Evolutionary conservation across 768 basidiomycete species (phyloP), one percentile per base, ranked within the genome.

Genomic region (Tubosaeta brunneosetosa): DNA sequence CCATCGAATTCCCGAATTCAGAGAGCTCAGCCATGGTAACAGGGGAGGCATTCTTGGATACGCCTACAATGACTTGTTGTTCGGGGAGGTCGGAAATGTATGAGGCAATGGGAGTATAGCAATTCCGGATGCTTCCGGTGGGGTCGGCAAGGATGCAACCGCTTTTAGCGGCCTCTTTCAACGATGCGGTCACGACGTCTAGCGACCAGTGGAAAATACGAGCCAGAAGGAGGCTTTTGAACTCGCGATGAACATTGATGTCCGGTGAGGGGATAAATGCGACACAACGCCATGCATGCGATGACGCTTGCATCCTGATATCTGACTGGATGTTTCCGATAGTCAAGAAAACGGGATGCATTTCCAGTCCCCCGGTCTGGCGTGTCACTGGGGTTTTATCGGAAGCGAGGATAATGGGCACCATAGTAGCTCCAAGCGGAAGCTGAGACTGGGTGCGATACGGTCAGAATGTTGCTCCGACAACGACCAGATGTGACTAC

Each of bases 231-330:
- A 72, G 44, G 1, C 62, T 61, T 10, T 55, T 59, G 16, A 61
- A 53, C 14, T 68, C 57, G 22, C 47, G 52, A 22, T 61, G 55
- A 6, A 17, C 47, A 10, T 65, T 46, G 17, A 52, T 71, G 12
- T 57, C 59, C 2, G 65, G 60, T n/a, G 66, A 58, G 0, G 70
- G 71, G 8, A 72, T 55, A 4, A 65, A 59, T 0, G 60, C 67
- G 22, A 65, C 55, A 12, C 69, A 62, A 4, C 14, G 22, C 42
- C 47, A 53, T 4, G 47, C 47, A 12, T 53, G 47, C 1, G 53
- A 49, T 31, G 48, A 41, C 5, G 31, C 31, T 19, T 49, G 19
- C 40, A 49, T 49, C 5, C 44, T 16, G 10, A 52, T 17, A 12
- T 58, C 50, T 0, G 47, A 51, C 3, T 55, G 27, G 3, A 58